Conservation (phyloP, 1,284 basidiomycete species). For the Ustilago xerochloae region DNA sequence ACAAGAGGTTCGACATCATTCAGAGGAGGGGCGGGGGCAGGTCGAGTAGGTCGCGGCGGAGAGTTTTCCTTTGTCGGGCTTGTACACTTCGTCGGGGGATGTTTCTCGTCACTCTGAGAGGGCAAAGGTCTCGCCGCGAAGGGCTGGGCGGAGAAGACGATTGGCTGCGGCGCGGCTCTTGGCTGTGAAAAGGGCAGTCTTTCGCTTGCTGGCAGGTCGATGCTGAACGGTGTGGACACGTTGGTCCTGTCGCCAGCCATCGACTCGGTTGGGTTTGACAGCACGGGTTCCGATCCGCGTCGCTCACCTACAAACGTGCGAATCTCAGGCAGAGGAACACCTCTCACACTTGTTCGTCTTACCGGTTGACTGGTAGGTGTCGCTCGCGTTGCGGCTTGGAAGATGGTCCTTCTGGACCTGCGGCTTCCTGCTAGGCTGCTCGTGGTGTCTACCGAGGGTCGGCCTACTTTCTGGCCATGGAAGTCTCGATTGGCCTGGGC, state of each 20-base stretch:
- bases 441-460: neutral
- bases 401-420: conserved; percentile 27
- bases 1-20: neutral
- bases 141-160: neutral
- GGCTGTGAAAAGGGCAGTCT: conserved; percentile 10
- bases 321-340: neutral
- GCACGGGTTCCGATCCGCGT: conserved; percentile 12
- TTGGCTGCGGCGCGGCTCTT: conserved; percentile 15
- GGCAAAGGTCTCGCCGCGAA: too few relatives aligned
- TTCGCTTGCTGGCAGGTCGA: conserved; percentile 14
- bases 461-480: neutral
- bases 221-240: conserved; percentile 4
- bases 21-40: conserved; percentile 8
- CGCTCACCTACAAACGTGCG: conserved; percentile 9
- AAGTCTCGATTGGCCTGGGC: conserved; percentile 8
- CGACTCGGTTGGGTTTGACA: neutral
- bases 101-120: neutral
- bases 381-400: conserved; percentile 29
- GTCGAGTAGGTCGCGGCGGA: conserved; percentile 14
- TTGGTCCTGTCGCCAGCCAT: neutral
- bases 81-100: neutral
- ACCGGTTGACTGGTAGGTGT: neutral
- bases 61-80: too few relatives aligned
- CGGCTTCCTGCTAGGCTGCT: neutral
- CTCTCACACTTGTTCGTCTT: conserved; percentile 17